Evolutionary conservation across 208 protist genomes (phyloP), one percentile per base, ranked within the genome.

Genomic region (Crithidia bombi): DNA sequence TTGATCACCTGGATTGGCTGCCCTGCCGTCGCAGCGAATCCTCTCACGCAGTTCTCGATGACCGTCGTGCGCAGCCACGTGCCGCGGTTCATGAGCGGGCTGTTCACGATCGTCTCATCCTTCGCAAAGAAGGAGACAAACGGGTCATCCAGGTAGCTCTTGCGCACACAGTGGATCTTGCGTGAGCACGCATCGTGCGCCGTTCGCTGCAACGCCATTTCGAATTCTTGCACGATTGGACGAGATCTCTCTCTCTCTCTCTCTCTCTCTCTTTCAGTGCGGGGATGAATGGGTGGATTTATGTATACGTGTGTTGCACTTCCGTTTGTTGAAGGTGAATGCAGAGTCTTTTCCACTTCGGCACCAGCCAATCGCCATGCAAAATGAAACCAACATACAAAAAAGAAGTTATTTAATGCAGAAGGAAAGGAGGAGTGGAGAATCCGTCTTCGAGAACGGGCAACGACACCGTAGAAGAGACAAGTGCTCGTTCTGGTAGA

Each of bases 31-130:
- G 66, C 49, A 0, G 82, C 79, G 67, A 97, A 97, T 4, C 72
- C 73, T 14, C 73, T 64, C 19, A 97, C 74, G 56, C 75, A 87
- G 51, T 83, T 83, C 67, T 97, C 89, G 65, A 97, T 89, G 10
- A 90, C 92, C 15, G 69, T 88, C 0, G 90, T 92, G 26, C 92
- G 85, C 50, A 97, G 81, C 92, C 92, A 97, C 43, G 87, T 95
- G 6, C 92, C 92, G 54, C 92, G 85, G 47, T 97, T 97, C 92
- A 97, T 97, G 19, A 97, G 66, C 6, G 92, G 92, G 59, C 92
- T 97, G 75, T 97, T 97, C 33, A 97, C 77, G 25, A 95, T 87
- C 4, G 92, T 97, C 38, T 75, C 73, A 68, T 97, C 92, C 54
- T 84, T 85, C 5, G 85, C 73, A 62, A 97, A 95, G 44, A 83